Conservation (phyloP, 129 eudicot genomes). For the Pulicaria dysenterica region DNA sequence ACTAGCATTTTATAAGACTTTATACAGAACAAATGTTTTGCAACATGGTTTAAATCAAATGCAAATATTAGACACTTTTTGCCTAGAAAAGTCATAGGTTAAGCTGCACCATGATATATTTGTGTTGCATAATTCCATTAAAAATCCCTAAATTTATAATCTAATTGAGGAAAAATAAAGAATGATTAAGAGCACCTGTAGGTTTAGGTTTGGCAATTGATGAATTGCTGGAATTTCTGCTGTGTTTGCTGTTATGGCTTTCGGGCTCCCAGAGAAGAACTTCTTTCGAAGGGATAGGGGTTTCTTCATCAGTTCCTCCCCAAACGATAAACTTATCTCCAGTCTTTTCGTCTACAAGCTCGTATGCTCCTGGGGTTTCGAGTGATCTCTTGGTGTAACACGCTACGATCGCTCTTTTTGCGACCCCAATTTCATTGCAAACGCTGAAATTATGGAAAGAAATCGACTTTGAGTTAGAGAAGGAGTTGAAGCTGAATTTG, state of each 20-base stretch:
- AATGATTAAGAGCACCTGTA: conserved; percentile 18
- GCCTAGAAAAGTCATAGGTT: not conserved
- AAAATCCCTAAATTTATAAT: too few relatives aligned
- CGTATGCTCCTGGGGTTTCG: conserved; percentile 74
- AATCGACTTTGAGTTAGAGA: conserved; percentile 12
- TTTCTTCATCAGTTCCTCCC: conserved; percentile 54
- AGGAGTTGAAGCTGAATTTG: conserved; percentile 26
- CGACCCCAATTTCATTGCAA: not conserved
- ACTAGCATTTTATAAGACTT: not conserved
- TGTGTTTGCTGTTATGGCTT: not conserved
- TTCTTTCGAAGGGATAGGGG: conserved; percentile 46
- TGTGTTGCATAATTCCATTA: too few relatives aligned
- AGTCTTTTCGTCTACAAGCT: conserved; percentile 62
- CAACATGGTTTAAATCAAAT: not conserved
- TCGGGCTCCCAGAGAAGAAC: conserved; percentile 57
- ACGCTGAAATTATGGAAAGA: not conserved
- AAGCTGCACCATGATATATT: not conserved
- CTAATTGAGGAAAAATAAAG: not conserved
- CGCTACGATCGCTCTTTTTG: conserved; percentile 31
- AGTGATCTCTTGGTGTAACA: conserved; percentile 49
- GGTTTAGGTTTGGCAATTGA: conserved; percentile 18
- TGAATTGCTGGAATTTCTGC: not conserved
- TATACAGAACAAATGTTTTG: not conserved
- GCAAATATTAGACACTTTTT: not conserved
- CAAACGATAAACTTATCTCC: conserved; percentile 73